Conservation (phyloP, 2,329 filamentous ascomycete genomes). For the Fusarium hostae region DNA sequence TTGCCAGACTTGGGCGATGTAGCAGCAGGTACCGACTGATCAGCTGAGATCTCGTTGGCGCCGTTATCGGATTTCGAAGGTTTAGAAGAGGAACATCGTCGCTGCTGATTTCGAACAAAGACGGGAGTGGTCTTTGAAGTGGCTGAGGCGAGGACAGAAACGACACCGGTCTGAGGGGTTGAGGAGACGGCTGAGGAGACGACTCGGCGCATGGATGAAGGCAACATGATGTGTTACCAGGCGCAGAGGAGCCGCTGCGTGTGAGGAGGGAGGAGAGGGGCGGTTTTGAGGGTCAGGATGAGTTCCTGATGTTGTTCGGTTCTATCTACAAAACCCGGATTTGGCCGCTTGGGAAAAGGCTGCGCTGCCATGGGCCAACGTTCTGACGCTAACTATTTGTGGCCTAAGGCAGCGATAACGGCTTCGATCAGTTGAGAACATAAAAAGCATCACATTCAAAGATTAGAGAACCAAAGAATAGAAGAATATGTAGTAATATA, state of each 20-base stretch:
- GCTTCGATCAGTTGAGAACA: not conserved
- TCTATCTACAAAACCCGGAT: conserved; percentile 51
- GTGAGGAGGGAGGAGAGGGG: conserved; percentile 29
- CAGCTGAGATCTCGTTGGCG: conserved; percentile 61
- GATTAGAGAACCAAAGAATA: not conserved
- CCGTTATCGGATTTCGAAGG: conserved; percentile 70
- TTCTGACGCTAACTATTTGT: conserved; percentile 46
- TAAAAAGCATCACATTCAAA: not conserved
- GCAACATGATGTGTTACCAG: conserved; percentile 59
- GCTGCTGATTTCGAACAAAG: conserved; percentile 59
- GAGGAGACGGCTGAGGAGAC: conserved; percentile 59
- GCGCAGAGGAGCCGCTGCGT: conserved; percentile 33
- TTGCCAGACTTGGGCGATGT: conserved; percentile 56
- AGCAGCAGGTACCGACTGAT: conserved; percentile 60
- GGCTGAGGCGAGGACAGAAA: conserved; percentile 56
- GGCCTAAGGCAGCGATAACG: conserved; percentile 53
- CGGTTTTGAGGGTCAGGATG: conserved; percentile 42
- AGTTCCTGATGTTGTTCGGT: conserved; percentile 50
- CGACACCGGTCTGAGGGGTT: conserved; percentile 57
- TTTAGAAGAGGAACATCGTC: conserved; percentile 70
- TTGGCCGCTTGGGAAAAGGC: conserved; percentile 53
- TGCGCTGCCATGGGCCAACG: conserved; percentile 42
- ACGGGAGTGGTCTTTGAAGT: conserved; percentile 53
- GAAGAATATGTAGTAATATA: not conserved
- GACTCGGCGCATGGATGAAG: conserved; percentile 66